A percentile compares a stretch with the other conserved stretches of the same genome.
Conservation (phyloP, 2,329 filamentous ascomycete species). For the Sarocladium oryzae region DNA sequence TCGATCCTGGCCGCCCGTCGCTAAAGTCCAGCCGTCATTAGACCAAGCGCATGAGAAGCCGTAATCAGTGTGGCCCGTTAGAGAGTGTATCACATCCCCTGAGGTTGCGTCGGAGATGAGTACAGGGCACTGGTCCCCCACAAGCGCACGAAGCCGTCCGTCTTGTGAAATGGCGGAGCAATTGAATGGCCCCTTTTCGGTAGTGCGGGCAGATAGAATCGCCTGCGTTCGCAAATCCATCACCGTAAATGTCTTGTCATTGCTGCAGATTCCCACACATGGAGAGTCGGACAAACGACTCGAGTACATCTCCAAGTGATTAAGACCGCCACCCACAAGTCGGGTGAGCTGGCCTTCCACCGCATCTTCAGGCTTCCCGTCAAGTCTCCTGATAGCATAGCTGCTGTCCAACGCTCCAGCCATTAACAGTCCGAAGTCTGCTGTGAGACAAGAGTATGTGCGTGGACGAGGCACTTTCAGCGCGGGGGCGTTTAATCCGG, state of each 20-base stretch:
- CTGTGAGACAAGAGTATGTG: conserved; percentile 43
- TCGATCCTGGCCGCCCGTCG: conserved; percentile 72
- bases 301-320: conserved; percentile 54
- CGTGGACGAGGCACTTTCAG: not conserved
- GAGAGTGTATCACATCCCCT: conserved; percentile 48
- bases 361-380: conserved; percentile 31
- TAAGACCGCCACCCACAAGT: conserved; percentile 52
- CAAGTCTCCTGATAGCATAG: conserved; percentile 42
- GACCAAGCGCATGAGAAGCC: conserved; percentile 78
- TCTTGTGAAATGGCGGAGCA: conserved; percentile 68
- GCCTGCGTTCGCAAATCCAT: conserved; percentile 53
- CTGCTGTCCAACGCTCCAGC: conserved; percentile 53
- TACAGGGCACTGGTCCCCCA: conserved; percentile 61
- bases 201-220: conserved; percentile 43
- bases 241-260: conserved; percentile 54
- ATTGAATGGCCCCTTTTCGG: conserved; percentile 61
- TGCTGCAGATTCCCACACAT: conserved; percentile 55
- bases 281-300: conserved; percentile 46
- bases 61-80: conserved; percentile 61
- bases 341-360: conserved; percentile 42
- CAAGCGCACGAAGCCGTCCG: conserved; percentile 62
- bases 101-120: conserved; percentile 65
- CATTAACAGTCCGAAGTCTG: conserved; percentile 48
- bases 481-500: not conserved
- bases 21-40: conserved; percentile 67